Conservation (phyloP, 179 eudicot genomes). For the Drosera spatulata region DNA sequence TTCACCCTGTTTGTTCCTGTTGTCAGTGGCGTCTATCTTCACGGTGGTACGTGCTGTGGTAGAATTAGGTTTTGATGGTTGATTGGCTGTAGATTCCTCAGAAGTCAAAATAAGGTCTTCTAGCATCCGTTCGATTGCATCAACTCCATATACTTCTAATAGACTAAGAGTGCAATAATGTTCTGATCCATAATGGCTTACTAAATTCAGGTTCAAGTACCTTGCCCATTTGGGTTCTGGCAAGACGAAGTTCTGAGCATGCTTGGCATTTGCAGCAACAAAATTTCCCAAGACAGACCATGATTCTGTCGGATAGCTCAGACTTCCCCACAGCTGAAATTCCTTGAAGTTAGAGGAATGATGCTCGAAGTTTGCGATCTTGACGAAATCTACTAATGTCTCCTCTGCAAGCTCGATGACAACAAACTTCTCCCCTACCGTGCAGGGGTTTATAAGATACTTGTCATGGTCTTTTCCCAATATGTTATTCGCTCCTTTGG, state of each 20-base stretch:
- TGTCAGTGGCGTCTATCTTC: slow-evolving; percentile 14
- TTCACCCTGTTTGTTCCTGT: slow-evolving; percentile 23
- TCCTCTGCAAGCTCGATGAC: slow-evolving; percentile 87
- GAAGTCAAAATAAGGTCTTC: slow-evolving; percentile 76
- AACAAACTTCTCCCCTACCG: slow-evolving; percentile 63
- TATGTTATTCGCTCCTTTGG: slow-evolving; percentile 78
- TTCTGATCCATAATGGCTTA: slow-evolving; percentile 74
- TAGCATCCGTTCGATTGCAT: slow-evolving; percentile 89
- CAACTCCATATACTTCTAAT: slow-evolving; percentile 83
- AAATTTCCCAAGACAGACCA: slow-evolving; percentile 73
- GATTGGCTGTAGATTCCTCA: slow-evolving; percentile 18
- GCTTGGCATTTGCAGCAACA: slow-evolving; percentile 73
- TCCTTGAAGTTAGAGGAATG: slow-evolving; percentile 89
- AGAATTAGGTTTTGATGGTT: slow-evolving; percentile 26
- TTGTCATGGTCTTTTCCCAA: slow-evolving; percentile 86
- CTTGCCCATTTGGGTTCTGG: slow-evolving; percentile 88
- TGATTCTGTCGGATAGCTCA: slow-evolving; percentile 62
- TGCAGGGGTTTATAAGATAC: slow-evolving; percentile 87
- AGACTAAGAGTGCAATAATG: slow-evolving; percentile 84
- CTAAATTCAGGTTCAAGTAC: slow-evolving; percentile 46
- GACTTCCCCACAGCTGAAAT: slow-evolving; percentile 66
- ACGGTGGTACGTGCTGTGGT: slow-evolving; percentile 25
- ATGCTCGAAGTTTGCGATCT: slow-evolving; percentile 85
- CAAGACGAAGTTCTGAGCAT: slow-evolving; percentile 61
- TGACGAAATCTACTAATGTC: slow-evolving; percentile 69